Evolutionary conservation across 2,329 filamentous ascomycete species (phyloP), one percentile per base, ranked within the genome.

Genomic region (Chaetomium strumarium): DNA sequence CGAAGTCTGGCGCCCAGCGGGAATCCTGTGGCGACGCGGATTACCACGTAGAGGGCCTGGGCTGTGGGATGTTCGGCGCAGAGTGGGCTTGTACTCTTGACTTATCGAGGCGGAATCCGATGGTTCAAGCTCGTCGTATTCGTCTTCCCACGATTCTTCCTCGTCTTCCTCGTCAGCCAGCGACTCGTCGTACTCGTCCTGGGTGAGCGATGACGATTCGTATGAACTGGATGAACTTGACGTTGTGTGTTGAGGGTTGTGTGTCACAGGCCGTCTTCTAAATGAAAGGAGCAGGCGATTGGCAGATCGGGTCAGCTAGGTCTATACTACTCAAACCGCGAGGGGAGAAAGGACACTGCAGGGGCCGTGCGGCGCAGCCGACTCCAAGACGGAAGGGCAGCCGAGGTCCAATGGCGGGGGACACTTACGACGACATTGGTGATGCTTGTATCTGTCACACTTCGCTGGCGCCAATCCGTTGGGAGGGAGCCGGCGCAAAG

Each of bases 101-200:
- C 66, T 69, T 31, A 65, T 66, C 37, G 81, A 84, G 16, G 80
- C 80, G 8, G 81, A 83, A 63, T 84, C 81, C 33, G 75, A 76
- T 13, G 80, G 80, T 2, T 78, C 75, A 57, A 82, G 62, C 34
- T 78, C 78, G 63, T 75, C 75, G 57, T 72, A 70, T 45, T 72
- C 67, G 14, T 72, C 65, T 42, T 63, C 66, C 68, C 60, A 70
- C 20, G 46, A 62, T 56, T 66, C 66, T 38, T 74, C 68, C 30
- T 67, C 63, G 41, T 66, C 67, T 24, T 60, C 63, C 19, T 77
- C 77, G 57, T 67, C 68, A 34, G 57, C 66, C n/a, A 64, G 66
- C 55, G 68, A 64, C 4, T 64, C 64, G 58, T 47, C 57, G 44
- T 65, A 62, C 24, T 68, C 24, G 24, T 24, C 64, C 40, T 65